These are phyloP conservation scores for Candida ortonii DNA, from an alignment of 805 yeast species.

Conservation along the genomic window DNA sequence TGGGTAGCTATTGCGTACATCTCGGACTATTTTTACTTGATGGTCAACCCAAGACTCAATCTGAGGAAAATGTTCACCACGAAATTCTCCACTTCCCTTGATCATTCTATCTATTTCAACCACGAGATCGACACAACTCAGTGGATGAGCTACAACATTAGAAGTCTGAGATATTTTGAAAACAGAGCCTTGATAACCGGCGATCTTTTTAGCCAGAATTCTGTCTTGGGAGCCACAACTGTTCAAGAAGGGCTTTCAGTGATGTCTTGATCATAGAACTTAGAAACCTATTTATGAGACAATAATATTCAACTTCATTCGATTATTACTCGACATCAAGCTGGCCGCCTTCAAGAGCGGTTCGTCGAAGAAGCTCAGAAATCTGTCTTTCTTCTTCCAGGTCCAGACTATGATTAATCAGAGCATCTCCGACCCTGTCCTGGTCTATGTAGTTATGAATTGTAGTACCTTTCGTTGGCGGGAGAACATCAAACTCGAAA, in stretches of 20 bases:
- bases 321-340: too few relatives aligned
- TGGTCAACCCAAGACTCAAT: constrained; percentile 51
- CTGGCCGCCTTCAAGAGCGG: too few relatives aligned
- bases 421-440: constrained; percentile 41
- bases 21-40: constrained; percentile 55
- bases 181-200: constrained; percentile 57
- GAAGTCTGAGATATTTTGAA: constrained; percentile 47
- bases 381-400: constrained; percentile 26
- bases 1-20: constrained; percentile 59
- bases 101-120: constrained; percentile 67
- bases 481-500: constrained; percentile 69
- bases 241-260: constrained; percentile 63
- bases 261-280: too few relatives aligned
- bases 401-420: constrained; percentile 26
- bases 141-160: constrained; percentile 51
- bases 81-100: constrained; percentile 57
- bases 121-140: constrained; percentile 39
- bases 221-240: constrained; percentile 55
- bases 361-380: constrained; percentile 20
- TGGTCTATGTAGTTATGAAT: constrained; percentile 46
- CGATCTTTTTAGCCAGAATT: constrained; percentile 50
- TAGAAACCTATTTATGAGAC: too few relatives aligned
- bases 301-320: too few relatives aligned
- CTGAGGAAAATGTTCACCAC: constrained; percentile 44
- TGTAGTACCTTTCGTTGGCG: constrained; percentile 54